Evolutionary conservation across 768 basidiomycete species (phyloP).

Genomic region (Psilocybe cubensis): DNA sequence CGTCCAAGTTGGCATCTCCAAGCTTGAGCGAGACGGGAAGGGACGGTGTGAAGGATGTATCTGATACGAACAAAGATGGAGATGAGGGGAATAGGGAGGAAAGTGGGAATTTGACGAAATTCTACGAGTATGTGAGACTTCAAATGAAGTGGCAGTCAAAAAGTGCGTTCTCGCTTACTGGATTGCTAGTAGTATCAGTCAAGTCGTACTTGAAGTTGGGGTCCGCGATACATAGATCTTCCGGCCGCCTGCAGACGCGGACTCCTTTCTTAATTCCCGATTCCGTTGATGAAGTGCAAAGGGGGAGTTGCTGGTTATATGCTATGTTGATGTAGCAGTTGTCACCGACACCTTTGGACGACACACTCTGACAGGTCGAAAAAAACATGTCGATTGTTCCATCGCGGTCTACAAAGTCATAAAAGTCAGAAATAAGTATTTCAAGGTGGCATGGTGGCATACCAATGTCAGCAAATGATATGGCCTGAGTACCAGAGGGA

Average conservation of each 20-base stretch:
- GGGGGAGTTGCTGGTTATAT: slow-evolving; percentile 87
- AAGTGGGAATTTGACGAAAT: slow-evolving; percentile 69
- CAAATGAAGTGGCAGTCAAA: not conserved
- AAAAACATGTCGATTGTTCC: slow-evolving; percentile 97
- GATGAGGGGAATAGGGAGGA: slow-evolving; percentile 56
- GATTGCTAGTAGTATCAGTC: slow-evolving; percentile 47
- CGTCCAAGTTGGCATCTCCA: slow-evolving; percentile 92
- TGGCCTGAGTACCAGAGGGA: slow-evolving; percentile 75
- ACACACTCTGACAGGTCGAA: slow-evolving; percentile 78
- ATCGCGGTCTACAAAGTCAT: slow-evolving; percentile 72
- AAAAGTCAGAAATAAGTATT: not conserved
- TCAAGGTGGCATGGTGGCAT: slow-evolving; percentile 20
- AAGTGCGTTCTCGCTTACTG: slow-evolving; percentile 39
- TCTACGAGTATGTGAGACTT: slow-evolving; percentile 39
- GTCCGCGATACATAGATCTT: slow-evolving; percentile 84
- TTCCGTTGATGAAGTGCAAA: slow-evolving; percentile 67
- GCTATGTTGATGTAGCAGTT: slow-evolving; percentile 89
- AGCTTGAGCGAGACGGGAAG: slow-evolving; percentile 80
- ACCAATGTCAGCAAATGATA: slow-evolving; percentile 94
- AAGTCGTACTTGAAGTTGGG: slow-evolving; percentile 80
- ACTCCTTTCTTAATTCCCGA: slow-evolving; percentile 51
- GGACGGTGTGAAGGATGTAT: slow-evolving; percentile 64
- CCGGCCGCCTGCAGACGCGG: slow-evolving; percentile 71
- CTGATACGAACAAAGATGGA: slow-evolving; percentile 68
- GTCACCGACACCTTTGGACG: slow-evolving; percentile 71